Percentiles rank a stretch among this genome's conserved stretches.
phyloP scores from a whole-genome alignment of 78 protist species.

The Polysphondylium violaceum region DNA sequence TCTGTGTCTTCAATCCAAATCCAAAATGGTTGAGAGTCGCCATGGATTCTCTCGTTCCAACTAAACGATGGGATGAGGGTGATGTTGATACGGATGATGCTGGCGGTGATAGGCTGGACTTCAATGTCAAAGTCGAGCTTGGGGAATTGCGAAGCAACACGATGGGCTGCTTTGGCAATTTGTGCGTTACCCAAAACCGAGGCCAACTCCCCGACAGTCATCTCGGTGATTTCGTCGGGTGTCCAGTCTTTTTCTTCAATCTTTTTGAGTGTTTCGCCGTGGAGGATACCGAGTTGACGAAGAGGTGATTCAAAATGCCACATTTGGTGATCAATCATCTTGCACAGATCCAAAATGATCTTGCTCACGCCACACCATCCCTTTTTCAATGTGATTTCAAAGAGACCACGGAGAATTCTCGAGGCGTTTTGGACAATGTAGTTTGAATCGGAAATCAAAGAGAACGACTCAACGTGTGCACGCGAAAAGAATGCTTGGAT shows the following conservation, averaged over 20 bases:
- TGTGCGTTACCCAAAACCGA: slow-evolving; percentile 66
- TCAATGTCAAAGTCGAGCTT: slow-evolving; percentile 79
- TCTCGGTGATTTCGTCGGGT: slow-evolving; percentile 86
- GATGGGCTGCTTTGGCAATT: slow-evolving; percentile 64
- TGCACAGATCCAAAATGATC: slow-evolving; percentile 87
- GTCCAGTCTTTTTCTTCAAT: slow-evolving; percentile 69
- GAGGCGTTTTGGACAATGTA: slow-evolving; percentile 90
- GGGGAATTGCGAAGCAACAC: slow-evolving; percentile 88
- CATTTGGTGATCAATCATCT: slow-evolving; percentile 89
- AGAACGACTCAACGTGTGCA: slow-evolving; percentile 70
- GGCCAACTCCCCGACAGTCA: slow-evolving; percentile 89
- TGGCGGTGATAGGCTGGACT: slow-evolving; percentile 96
- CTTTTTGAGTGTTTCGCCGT: slow-evolving; percentile 62
- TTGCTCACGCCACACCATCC: slow-evolving; percentile 84
- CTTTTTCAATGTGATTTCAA: slow-evolving; percentile 91
- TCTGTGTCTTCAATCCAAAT: slow-evolving; percentile 88
- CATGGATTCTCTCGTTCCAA: slow-evolving; percentile 86
- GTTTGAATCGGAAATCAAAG: slow-evolving; percentile 90
- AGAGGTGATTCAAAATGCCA: slow-evolving; percentile 91
- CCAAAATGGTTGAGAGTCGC: slow-evolving; percentile 90
- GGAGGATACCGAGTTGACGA: slow-evolving; percentile 81
- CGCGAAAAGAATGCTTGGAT: slow-evolving; percentile 93
- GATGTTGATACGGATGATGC: slow-evolving; percentile 90
- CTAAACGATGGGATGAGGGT: slow-evolving; percentile 76
- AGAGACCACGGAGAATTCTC: slow-evolving; percentile 95